These are phyloP conservation scores for Eucalyptus lansdowneana DNA, from an alignment of 345 rosid genomes.

Conservation along the genomic window DNA sequence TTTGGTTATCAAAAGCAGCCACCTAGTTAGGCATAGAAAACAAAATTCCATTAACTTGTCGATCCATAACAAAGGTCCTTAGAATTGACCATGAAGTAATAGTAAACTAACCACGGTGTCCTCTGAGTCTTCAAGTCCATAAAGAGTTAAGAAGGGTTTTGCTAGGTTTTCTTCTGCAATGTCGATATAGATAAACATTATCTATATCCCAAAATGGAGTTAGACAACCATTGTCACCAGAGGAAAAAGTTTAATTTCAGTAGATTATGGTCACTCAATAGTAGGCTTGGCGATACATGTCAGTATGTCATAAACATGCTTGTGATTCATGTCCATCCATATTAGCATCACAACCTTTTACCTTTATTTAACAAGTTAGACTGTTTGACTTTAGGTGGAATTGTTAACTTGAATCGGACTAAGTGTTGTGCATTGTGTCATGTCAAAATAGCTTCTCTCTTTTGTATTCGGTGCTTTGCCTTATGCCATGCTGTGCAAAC, in stretches of 20 bases:
- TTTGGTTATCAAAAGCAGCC: conserved; percentile 66
- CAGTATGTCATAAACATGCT: background rate
- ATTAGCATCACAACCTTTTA: background rate
- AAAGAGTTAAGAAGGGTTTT: conserved; percentile 74
- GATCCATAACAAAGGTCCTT: background rate
- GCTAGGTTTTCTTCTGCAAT: conserved; percentile 66
- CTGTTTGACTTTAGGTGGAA: background rate
- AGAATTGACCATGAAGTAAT: background rate
- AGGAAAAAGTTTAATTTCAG: background rate
- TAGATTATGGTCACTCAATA: background rate
- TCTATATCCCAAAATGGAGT: conserved; percentile 21
- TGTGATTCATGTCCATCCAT: background rate
- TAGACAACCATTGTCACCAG: background rate
- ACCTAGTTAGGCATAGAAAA: conserved; percentile 31
- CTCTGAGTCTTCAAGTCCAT: conserved; percentile 61
- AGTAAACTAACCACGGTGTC: conserved; percentile 40
- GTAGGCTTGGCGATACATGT: background rate
- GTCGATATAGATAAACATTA: conserved; percentile 66
- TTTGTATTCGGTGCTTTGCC: background rate
- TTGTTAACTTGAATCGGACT: background rate
- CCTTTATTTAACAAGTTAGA: background rate
- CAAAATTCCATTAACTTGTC: background rate
- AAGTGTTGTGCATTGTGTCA: background rate
- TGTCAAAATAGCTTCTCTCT: background rate
- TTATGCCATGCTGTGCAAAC: background rate